Evolutionary conservation across 2,329 filamentous ascomycete genomes (phyloP).

Genomic region (Clonostachys rosea): DNA sequence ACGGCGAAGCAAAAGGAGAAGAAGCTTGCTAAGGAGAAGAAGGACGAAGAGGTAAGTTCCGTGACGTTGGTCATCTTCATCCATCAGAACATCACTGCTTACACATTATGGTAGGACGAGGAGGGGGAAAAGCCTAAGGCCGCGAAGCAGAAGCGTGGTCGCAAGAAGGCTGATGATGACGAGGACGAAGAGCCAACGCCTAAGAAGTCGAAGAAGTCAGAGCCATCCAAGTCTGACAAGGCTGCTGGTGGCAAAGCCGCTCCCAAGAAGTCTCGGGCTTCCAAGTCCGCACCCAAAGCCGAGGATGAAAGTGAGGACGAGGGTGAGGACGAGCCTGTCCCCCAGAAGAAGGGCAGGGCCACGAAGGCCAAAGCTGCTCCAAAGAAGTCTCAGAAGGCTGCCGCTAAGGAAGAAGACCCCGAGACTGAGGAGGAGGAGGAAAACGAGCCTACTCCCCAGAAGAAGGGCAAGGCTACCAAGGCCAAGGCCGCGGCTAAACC

Average conservation of each 20-base stretch:
- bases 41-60: conserved; percentile 6
- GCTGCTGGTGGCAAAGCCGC: not conserved
- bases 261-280: not conserved
- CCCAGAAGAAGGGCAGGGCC: conserved; percentile 5
- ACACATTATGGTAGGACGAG: conserved; percentile 22
- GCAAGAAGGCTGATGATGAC: conserved; percentile 1
- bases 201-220: too few relatives aligned
- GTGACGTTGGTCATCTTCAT: conserved; percentile 7
- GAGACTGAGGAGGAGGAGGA: conserved; percentile 1
- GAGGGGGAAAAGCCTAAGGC: conserved; percentile 24
- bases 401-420: conserved; percentile 6
- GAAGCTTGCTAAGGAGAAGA: conserved; percentile 21
- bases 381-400: conserved; percentile 10
- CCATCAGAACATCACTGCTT: conserved; percentile 15
- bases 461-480: conserved; percentile 7
- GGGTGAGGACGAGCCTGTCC: not conserved
- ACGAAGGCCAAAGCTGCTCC: conserved; percentile 8
- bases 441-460: conserved; percentile 6
- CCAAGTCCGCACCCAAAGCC: conserved; percentile 9
- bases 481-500: conserved; percentile 8
- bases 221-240: too few relatives aligned
- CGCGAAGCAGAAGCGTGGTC: conserved; percentile 16
- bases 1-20: conserved; percentile 27
- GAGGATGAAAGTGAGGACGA: not conserved
- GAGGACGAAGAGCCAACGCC: not conserved